Conservation (phyloP, 23 red algal genomes). For the Pyropia yezoensis region DNA sequence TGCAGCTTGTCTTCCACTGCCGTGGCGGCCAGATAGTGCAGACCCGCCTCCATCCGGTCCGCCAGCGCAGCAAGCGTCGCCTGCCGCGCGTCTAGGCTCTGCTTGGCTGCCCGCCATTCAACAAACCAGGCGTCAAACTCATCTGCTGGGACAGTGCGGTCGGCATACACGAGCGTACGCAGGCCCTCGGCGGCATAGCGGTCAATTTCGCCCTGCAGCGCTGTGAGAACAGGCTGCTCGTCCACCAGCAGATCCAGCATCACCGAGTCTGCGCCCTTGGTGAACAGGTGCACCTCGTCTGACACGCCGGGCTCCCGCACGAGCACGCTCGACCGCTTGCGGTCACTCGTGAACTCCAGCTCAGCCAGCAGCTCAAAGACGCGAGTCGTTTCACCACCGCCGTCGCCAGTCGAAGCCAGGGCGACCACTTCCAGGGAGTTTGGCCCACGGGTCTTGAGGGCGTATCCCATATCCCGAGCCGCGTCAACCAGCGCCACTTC, state of each 20-base stretch:
- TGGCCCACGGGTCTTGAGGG: neutral
- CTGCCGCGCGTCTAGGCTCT: neutral
- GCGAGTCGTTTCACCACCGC: slow-evolving; percentile 1
- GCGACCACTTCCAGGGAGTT: neutral
- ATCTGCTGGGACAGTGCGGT: neutral
- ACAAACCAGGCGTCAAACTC: slow-evolving; percentile 9
- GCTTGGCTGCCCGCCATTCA: slow-evolving; percentile 1
- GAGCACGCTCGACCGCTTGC: slow-evolving; percentile 17
- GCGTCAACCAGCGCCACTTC: slow-evolving; percentile 22
- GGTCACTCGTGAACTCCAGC: slow-evolving; percentile 14
- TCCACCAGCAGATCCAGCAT: slow-evolving; percentile 31
- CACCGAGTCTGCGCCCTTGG: slow-evolving; percentile 26
- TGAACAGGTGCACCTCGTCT: slow-evolving; percentile 6
- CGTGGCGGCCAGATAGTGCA: slow-evolving; percentile 8
- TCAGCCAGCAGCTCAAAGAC: slow-evolving; percentile 9
- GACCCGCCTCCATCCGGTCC: slow-evolving; percentile 10
- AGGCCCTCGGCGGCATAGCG: slow-evolving; percentile 32
- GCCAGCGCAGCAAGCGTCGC: neutral
- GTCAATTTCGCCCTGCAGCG: slow-evolving; percentile 22
- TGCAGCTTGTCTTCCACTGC: slow-evolving; percentile 33
- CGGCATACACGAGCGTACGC: slow-evolving; percentile 16
- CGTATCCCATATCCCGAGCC: slow-evolving; percentile 17
- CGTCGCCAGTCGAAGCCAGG: neutral
- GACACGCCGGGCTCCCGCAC: slow-evolving; percentile 5
- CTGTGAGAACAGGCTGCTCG: neutral